Base-by-base conservation (phyloP, 495 filamentous ascomycete species). In the Apiosordaria backusii region DNA sequence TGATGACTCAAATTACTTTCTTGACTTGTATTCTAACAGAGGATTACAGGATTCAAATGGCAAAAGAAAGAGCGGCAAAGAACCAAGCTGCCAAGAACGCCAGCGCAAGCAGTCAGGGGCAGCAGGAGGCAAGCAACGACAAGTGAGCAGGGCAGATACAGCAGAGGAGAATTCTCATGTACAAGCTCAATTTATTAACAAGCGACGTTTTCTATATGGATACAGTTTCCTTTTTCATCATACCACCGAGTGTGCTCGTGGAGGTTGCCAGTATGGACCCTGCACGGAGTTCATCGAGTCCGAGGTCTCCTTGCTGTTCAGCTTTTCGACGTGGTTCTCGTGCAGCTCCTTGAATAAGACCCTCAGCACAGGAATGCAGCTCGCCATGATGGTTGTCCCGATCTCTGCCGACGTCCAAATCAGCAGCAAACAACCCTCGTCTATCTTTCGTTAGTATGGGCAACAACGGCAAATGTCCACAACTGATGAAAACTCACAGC, bases 341-440 rank as follows among this genome's bases (percentile, higher is more conserved):
- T 13, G 35, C 18, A 75, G 69, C 23, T 75, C 70, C 50, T 65
- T 67, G 62, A 77, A 61, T 19, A 77, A 68, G 10, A 71, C 70
- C 21, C 76, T 70, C n/a, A 77, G 54, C 9, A 76, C 64, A 2
- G 76, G 76, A 19, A 78, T 77, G 29, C 71, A 77, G 9, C 73
- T 68, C 9, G 75, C 75, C 67, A 77, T 75, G 60, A 77, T 77
- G 25, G 72, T 76, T 4, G 66, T 72, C 15, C 59, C 55, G 19
- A 72, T 68, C 64, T 78, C 75, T 21, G 72, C 72, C 6, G 66
- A 57, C 16, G 67, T 71, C 72, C 69, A 73, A 21, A 68, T 63
- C 4, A 77, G 62, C n/a, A 78, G 63, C 9, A 67, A 54, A 40
- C 63, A 35, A 24, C 68, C 61, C 60, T 75, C 65, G 60, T 74